Evolutionary conservation across 1,284 basidiomycete species (phyloP).

Genomic region (Entoloma clypeatum): DNA sequence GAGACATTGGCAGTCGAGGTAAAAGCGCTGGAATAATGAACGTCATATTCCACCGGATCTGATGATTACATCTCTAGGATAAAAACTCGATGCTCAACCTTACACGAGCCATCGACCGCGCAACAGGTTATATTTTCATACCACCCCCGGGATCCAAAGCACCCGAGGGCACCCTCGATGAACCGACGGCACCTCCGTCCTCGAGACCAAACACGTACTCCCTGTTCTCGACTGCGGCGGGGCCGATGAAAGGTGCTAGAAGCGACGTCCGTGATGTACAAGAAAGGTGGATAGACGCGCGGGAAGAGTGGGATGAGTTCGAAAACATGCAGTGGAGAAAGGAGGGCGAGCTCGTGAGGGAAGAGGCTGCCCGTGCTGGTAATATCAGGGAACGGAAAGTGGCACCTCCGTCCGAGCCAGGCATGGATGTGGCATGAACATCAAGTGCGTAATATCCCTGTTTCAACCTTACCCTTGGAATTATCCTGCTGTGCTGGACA

Average conservation of each 20-base stretch:
- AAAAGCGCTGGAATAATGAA: no score
- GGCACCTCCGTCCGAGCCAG: slow-evolving; percentile 2
- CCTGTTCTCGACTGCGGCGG: slow-evolving; percentile 65
- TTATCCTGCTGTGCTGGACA: no score
- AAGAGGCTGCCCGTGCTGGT: slow-evolving; percentile 24
- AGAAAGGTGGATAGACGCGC: slow-evolving; percentile 83
- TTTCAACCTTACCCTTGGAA: no score
- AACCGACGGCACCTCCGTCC: slow-evolving; percentile 36
- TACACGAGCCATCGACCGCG: slow-evolving; percentile 78
- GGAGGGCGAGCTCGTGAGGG: slow-evolving; percentile 48
- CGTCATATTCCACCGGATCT: no score
- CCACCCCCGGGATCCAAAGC: slow-evolving; percentile 50
- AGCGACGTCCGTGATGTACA: slow-evolving; percentile 78
- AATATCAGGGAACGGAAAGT: slow-evolving; percentile 18
- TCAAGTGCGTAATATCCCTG: neutral
- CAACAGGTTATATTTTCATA: slow-evolving; percentile 85
- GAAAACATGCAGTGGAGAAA: slow-evolving; percentile 69
- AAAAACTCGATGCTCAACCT: slow-evolving; percentile 91
- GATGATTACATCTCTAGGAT: no score
- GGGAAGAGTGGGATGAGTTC: slow-evolving; percentile 73
- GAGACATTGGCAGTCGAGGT: slow-evolving; percentile 97
- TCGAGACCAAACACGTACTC: slow-evolving; percentile 63
- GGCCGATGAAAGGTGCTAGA: slow-evolving; percentile 48
- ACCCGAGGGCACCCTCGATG: slow-evolving; percentile 50
- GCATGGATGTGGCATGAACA: slow-evolving; percentile 12